A percentile compares a stretch with the other conserved stretches of the same genome.
Evolutionary conservation across 208 protist species (phyloP).

Genomic region (Lotmaria passim): DNA sequence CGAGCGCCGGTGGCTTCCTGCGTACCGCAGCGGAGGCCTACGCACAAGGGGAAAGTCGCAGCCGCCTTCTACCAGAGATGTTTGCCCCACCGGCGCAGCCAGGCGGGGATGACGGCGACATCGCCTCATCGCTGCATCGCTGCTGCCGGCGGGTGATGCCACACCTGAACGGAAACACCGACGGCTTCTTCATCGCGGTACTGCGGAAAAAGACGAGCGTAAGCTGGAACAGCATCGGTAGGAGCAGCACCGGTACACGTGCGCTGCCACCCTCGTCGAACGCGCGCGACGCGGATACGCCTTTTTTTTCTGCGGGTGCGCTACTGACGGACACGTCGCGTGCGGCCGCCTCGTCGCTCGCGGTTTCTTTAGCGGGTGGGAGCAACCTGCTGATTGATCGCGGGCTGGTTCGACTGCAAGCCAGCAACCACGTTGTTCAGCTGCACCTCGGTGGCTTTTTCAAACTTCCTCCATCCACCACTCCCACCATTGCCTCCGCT

Average conservation of each 20-base stretch:
- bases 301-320: not conserved
- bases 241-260: no score
- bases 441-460: conserved; percentile 46
- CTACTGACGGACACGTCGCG: not conserved
- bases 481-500: not conserved
- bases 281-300: no score
- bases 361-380: conserved; percentile 16
- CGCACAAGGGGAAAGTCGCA: conserved; percentile 35
- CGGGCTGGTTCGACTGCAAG: conserved; percentile 31
- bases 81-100: conserved; percentile 40
- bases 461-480: not conserved
- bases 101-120: not conserved
- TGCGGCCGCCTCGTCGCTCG: conserved; percentile 19
- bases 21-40: conserved; percentile 41
- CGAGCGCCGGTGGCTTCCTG: conserved; percentile 60
- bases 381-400: conserved; percentile 32
- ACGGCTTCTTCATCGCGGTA: conserved; percentile 83
- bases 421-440: conserved; percentile 37
- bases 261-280: no score
- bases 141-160: conserved; percentile 76
- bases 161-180: conserved; percentile 60
- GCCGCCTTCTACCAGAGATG: conserved; percentile 28
- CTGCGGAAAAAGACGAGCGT: conserved; percentile 31
- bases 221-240: no score
- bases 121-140: conserved; percentile 31